Evolutionary conservation across 495 filamentous ascomycete genomes (phyloP), one percentile per base, ranked within the genome.

Genomic region (Terfezia claveryi): DNA sequence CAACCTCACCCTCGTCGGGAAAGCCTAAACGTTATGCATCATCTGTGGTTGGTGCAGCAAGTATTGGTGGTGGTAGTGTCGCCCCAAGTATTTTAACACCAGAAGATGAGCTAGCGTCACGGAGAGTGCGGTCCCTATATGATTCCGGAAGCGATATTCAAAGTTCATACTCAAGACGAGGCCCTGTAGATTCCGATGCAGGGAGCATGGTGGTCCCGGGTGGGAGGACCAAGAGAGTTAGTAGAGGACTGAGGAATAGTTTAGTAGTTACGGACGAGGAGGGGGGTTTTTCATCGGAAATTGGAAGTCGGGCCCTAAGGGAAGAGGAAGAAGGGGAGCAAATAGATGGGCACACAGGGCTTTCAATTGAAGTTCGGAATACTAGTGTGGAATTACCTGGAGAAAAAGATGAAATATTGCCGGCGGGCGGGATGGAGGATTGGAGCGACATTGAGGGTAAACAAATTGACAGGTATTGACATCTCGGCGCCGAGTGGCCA

Each of bases 401-500:
- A 57, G 44, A 50, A 57, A 36, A 49, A 62, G 54, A 54, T 36
- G 49, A 49, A 41, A 16, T 20, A 52, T 12, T 57, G 53, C 23
- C 17, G 58, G 85, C 87, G 12, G 88, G 87, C 14, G 89, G 89
- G 0, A 78, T 92, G 44, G 91, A 99, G 63, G 88, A 94, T 62
- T 99, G 91, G 92, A 82, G 89, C 61, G 81, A 94, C 67, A 70
- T 99, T 10, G 73, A 81, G n/a, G 82, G 76, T n/a, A 75, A 72
- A 41, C 84, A 93, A 65, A 83, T 96, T 46, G 91, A 99, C 68
- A 71, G 82, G 57, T 66, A 61, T 20, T 32, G 27, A 32, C 27
- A 32, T 2, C 27, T 32, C 27, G 7, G 59, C 64, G 14, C 14
- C 37, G n/a, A 20, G 23, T 32, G 2, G 27, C 27, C 27, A 5